Evolutionary conservation across 371 early-diverging fungal species (phyloP).

Genomic region (Circinella minor): DNA sequence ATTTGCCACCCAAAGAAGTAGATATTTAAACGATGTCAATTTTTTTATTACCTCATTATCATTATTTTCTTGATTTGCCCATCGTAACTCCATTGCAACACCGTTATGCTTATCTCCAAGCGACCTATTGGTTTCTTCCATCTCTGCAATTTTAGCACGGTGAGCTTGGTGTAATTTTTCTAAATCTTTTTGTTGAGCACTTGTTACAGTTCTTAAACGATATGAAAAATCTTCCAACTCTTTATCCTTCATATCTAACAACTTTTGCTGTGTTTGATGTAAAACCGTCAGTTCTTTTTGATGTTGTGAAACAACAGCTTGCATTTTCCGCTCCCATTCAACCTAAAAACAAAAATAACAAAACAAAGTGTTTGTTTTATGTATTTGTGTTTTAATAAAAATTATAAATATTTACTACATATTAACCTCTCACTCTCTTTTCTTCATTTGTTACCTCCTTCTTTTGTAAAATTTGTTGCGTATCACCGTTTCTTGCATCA

Average conservation of each 20-base stretch:
- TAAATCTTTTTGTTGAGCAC: slow-evolving; percentile 44
- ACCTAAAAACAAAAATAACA: not conserved
- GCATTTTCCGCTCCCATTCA: slow-evolving; percentile 25
- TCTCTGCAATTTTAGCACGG: slow-evolving; percentile 30
- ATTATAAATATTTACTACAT: not conserved
- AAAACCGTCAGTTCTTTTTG: slow-evolving; percentile 48
- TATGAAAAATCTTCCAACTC: slow-evolving; percentile 49
- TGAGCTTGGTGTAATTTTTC: slow-evolving; percentile 46
- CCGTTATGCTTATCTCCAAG: slow-evolving; percentile 41
- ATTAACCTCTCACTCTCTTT: too few species aligned
- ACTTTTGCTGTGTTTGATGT: slow-evolving; percentile 47
- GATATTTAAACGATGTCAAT: too few species aligned
- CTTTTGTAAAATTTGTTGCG: slow-evolving; percentile 9
- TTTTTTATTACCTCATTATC: slow-evolving; percentile 46
- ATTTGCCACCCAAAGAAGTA: not conserved
- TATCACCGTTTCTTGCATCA: slow-evolving; percentile 15
- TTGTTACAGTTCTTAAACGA: slow-evolving; percentile 41
- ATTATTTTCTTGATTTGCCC: slow-evolving; percentile 48
- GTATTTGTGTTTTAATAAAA: not conserved
- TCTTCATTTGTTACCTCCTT: slow-evolving; percentile 8
- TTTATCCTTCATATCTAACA: slow-evolving; percentile 51
- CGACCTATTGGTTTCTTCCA: slow-evolving; percentile 35
- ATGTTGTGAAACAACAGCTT: slow-evolving; percentile 44
- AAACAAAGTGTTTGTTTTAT: not conserved
- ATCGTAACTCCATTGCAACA: slow-evolving; percentile 44